Evolutionary conservation across 352 stramenopile genomes (phyloP), one percentile per base, ranked within the genome.

Genomic region (Globisporangium paddicum): DNA sequence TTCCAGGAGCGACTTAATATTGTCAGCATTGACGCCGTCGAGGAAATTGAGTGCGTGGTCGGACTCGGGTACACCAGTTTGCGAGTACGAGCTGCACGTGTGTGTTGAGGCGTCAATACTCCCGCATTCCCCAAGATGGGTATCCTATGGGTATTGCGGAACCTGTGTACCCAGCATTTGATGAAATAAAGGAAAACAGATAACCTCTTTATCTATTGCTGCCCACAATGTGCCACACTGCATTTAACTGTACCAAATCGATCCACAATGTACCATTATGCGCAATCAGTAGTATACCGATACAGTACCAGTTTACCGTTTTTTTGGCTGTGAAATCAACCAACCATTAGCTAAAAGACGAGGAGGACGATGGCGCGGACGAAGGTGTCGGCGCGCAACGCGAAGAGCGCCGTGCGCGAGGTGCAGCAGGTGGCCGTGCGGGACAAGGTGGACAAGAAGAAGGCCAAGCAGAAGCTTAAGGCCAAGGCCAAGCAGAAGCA

Each of bases 381-480:
- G 46, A 88, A 86, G 56, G 35, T 44, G 19, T 32, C 63, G 14
- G 58, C 56, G 16, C 69, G 68, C 32, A 78, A 77, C 60, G 47
- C 28, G 35, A 73, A 74, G 54, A 72, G 40, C 48, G 49, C 48
- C 6, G 49, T 45, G 21, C 71, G 67, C 9, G 71, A 85, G 32
- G 71, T 73, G 48, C 65, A 73, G 16, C 32, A 42, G 40, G 16
- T 37, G 28, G 8, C 66, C 55, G 37, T 57, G 42, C 55, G 18
- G 8, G 53, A 56, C 49, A 56, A 56, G 21, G 63, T 62, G 3
- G 71, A 77, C 41, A 77, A 71, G 26, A 84, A 73, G 63, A 85
- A 72, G 53, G 55, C 56, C 28, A 90, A 87, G 50, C 49, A 52
- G 23, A 85, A 87, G 69, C 66, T 81, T 42, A 90, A 87, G 56